Evolutionary conservation across 495 filamentous ascomycete genomes (phyloP).

Genomic region (Emericellopsis terricola): DNA sequence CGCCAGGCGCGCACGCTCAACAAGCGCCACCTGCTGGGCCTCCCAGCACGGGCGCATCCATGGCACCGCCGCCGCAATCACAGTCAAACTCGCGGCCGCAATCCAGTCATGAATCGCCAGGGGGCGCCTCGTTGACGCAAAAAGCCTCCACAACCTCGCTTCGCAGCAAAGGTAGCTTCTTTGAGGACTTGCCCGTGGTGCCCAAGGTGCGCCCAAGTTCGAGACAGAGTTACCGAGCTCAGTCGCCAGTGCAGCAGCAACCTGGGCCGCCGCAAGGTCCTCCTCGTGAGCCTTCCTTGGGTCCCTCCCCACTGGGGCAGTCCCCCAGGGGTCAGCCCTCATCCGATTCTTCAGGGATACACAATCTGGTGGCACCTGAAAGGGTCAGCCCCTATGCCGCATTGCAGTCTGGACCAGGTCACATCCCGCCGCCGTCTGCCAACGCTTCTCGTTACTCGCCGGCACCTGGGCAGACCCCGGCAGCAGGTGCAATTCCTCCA

Average conservation of each 20-base stretch:
- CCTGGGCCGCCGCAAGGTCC: too few species aligned
- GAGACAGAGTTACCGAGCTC: constrained; percentile 15
- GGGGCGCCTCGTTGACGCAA: constrained; percentile 6
- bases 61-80: constrained; percentile 13
- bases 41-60: constrained; percentile 35
- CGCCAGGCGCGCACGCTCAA: constrained; percentile 12
- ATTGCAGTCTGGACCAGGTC: constrained; percentile 19
- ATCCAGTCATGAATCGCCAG: constrained; percentile 16
- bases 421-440: constrained; percentile 21
- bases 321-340: constrained; percentile 19
- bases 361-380: constrained; percentile 33
- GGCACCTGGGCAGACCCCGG: constrained; percentile 27
- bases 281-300: too few species aligned
- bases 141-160: constrained; percentile 12
- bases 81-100: constrained; percentile 14
- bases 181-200: constrained; percentile 67
- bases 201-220: constrained; percentile 35
- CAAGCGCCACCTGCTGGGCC: constrained; percentile 38
- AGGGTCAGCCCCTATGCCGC: constrained; percentile 44
- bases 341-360: too few species aligned
- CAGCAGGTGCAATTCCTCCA: constrained; percentile 13
- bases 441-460: constrained; percentile 40
- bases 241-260: constrained; percentile 22
- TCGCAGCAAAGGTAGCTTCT: constrained; percentile 44
- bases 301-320: constrained; percentile 20